Evolutionary conservation across 345 rosid genomes (phyloP).

Genomic region (Populus pruinosa): DNA sequence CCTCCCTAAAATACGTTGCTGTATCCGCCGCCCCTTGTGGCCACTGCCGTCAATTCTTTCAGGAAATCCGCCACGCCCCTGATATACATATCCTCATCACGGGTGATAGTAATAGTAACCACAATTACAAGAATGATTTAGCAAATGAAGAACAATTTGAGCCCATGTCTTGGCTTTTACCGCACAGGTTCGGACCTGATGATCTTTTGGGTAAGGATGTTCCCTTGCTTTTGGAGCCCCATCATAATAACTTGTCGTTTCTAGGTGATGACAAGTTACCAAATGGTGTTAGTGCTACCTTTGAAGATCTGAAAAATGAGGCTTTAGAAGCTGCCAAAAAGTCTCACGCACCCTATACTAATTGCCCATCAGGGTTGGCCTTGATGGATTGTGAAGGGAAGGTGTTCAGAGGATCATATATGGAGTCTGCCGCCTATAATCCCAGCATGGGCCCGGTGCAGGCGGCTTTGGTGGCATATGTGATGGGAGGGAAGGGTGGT

Average conservation of each 20-base stretch:
- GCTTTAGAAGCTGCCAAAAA: conserved; percentile 76
- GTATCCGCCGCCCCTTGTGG: conserved; percentile 98
- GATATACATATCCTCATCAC: conserved; percentile 53
- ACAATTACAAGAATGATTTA: conserved; percentile 4
- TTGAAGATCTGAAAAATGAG: conserved; percentile 28
- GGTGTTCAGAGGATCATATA: conserved; percentile 71
- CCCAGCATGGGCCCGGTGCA: conserved; percentile 95
- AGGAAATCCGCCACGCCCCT: conserved; percentile 71
- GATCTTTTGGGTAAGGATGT: conserved; percentile 58
- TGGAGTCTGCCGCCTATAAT: conserved; percentile 92
- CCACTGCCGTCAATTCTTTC: conserved; percentile 97
- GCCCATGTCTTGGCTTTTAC: conserved; percentile 47
- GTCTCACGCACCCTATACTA: conserved; percentile 88
- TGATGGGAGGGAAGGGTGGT: conserved; percentile 60
- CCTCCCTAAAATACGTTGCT: conserved; percentile 47
- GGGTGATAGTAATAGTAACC: conserved; percentile 9
- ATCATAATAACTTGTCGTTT: conserved; percentile 41
- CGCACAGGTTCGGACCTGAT: conserved; percentile 81
- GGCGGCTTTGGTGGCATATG: conserved; percentile 79
- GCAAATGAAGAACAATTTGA: conserved; percentile 22
- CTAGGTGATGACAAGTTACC: conserved; percentile 10
- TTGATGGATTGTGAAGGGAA: conserved; percentile 71
- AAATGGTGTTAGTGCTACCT: conserved; percentile 5
- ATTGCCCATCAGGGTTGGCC: conserved; percentile 84
- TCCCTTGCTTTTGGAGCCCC: conserved; percentile 71